Conservation (phyloP, 176 grass and related monocot genomes). For the Musa beccarii region DNA sequence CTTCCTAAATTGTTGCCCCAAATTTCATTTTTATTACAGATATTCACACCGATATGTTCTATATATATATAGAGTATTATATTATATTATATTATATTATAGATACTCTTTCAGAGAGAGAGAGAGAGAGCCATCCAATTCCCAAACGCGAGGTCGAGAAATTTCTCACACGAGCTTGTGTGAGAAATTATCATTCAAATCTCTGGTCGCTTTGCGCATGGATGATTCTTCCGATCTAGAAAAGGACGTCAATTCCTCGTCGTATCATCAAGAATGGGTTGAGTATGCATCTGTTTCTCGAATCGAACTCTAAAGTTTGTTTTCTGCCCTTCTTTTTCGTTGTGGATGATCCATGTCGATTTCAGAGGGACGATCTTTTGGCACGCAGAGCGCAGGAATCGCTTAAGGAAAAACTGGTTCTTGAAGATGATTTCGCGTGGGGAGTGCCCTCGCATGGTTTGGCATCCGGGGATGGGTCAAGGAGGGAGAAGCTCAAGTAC, state of each 20-base stretch:
- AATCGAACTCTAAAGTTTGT: neutral
- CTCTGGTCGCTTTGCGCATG: neutral
- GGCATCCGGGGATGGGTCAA: constrained; percentile 14
- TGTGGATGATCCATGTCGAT: neutral
- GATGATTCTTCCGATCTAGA: constrained; percentile 8
- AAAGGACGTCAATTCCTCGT: neutral
- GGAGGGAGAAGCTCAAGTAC: constrained; percentile 34
- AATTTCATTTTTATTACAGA: too few species aligned
- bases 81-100: too few species aligned
- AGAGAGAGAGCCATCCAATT: neutral
- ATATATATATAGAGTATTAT: too few species aligned
- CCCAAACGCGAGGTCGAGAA: too few species aligned
- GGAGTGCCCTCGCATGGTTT: constrained; percentile 27
- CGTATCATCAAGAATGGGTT: neutral
- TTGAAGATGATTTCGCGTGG: constrained; percentile 62
- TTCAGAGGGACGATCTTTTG: neutral
- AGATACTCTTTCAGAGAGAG: too few species aligned
- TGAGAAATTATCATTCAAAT: neutral
- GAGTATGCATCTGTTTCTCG: constrained; percentile 4
- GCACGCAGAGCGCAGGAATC: constrained; percentile 53
- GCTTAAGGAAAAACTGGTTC: constrained; percentile 50
- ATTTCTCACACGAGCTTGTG: too few species aligned
- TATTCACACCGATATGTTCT: too few species aligned
- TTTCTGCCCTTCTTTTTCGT: neutral
- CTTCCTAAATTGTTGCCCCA: too few species aligned